Evolutionary conservation across 2,329 filamentous ascomycete species (phyloP).

Genomic region (Byssoonygena ceratinophila): DNA sequence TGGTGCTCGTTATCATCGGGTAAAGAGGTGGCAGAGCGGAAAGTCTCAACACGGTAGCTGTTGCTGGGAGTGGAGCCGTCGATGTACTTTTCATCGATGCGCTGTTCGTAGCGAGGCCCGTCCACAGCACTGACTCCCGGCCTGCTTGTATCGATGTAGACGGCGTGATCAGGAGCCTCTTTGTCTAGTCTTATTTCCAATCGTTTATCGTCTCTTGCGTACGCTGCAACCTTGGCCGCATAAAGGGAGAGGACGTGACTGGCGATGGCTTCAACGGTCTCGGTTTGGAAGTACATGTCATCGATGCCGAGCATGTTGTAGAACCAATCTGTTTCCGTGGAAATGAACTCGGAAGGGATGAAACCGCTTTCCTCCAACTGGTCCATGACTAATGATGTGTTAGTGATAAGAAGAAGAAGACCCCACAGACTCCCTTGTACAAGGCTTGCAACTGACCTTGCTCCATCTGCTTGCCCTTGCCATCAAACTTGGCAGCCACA

Average conservation of each 20-base stretch:
- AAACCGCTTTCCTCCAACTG: conserved; percentile 68
- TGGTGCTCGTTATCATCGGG: conserved; percentile 66
- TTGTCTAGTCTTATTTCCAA: conserved; percentile 93
- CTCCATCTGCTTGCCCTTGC: conserved; percentile 84
- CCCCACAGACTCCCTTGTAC: too few species aligned
- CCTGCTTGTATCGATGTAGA: conserved; percentile 96
- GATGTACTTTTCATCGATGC: conserved; percentile 91
- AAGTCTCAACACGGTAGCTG: conserved; percentile 90
- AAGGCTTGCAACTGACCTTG: conserved; percentile 46
- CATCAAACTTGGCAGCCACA: conserved; percentile 85
- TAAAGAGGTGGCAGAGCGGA: conserved; percentile 76
- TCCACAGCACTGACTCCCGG: conserved; percentile 65
- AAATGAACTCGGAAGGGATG: conserved; percentile 72
- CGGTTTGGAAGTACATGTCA: conserved; percentile 94
- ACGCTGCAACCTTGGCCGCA: conserved; percentile 90
- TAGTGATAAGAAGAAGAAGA: not conserved
- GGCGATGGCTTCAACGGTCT: conserved; percentile 73
- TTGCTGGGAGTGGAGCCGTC: conserved; percentile 62
- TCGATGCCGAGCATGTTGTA: conserved; percentile 97
- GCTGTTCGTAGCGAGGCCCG: conserved; percentile 85
- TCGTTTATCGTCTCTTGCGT: conserved; percentile 82
- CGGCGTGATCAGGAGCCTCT: conserved; percentile 86
- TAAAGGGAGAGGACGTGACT: conserved; percentile 94
- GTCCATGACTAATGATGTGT: conserved; percentile 58
- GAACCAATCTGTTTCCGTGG: conserved; percentile 87